These are phyloP conservation scores for Pinus albicaulis DNA, from an alignment of 75 land plant species.

Conservation along the genomic window DNA sequence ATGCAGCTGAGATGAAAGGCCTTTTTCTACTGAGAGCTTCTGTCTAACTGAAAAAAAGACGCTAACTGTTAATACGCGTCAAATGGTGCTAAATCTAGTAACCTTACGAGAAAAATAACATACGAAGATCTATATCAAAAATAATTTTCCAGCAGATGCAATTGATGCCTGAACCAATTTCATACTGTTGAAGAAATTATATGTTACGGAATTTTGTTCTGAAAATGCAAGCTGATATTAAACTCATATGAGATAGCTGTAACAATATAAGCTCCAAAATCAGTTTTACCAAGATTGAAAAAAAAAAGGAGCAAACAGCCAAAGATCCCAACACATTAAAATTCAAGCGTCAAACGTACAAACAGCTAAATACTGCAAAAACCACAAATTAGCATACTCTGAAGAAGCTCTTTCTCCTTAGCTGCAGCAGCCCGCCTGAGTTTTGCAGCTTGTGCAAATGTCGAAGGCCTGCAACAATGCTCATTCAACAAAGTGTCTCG, in stretches of 20 bases:
- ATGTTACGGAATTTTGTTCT: neutral
- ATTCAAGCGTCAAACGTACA: neutral
- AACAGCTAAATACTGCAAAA: neutral
- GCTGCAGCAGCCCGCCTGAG: constrained; percentile 70
- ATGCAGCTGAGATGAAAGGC: constrained; percentile 1
- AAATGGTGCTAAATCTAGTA: neutral
- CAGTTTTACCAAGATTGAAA: neutral
- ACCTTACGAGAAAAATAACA: neutral
- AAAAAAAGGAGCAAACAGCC: neutral
- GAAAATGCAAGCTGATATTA: neutral
- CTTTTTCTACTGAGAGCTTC: neutral
- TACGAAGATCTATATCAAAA: neutral
- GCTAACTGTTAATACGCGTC: neutral
- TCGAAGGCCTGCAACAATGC: constrained; percentile 58
- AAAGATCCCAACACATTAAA: constrained; percentile 2
- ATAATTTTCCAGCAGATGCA: neutral
- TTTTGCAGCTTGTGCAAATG: constrained; percentile 87
- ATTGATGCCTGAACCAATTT: neutral
- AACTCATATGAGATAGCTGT: neutral
- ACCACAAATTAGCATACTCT: constrained; percentile 31
- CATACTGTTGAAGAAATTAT: neutral
- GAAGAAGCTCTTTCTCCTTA: constrained; percentile 75
- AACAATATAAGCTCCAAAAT: neutral
- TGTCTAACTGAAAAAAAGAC: neutral
- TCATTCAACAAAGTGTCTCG: neutral